Evolutionary conservation across 768 basidiomycete genomes (phyloP).

Genomic region (Suillus luteus): DNA sequence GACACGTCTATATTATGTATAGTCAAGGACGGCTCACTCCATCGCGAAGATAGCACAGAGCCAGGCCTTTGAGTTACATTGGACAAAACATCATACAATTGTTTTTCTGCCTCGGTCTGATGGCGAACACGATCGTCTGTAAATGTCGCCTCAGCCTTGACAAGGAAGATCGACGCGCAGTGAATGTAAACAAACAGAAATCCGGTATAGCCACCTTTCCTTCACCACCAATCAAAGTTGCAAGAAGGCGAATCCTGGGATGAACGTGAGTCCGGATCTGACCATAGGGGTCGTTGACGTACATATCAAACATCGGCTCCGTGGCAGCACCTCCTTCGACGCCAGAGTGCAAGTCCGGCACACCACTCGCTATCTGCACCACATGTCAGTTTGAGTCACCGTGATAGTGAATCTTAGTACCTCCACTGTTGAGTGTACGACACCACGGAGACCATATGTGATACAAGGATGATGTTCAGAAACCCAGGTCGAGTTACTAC

Average conservation of each 20-base stretch:
- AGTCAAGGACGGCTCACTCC: conserved; percentile 90
- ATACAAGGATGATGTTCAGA: conserved; percentile 90
- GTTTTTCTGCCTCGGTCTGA: conserved; percentile 65
- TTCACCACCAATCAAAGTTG: conserved; percentile 61
- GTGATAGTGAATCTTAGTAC: conserved; percentile 36
- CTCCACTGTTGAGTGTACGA: conserved; percentile 84
- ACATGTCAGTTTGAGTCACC: background rate
- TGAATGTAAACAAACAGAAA: conserved; percentile 68
- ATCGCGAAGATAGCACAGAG: conserved; percentile 70
- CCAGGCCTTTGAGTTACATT: conserved; percentile 67
- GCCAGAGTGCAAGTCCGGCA: conserved; percentile 90
- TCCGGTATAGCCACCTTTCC: conserved; percentile 68
- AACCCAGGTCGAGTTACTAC: conserved; percentile 96
- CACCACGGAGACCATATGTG: conserved; percentile 93
- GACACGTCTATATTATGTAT: conserved; percentile 85
- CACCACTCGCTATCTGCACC: conserved; percentile 62
- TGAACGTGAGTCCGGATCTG: background rate
- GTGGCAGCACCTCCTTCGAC: conserved; percentile 85
- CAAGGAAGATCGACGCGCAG: background rate
- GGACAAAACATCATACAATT: conserved; percentile 69
- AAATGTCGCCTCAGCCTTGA: background rate
- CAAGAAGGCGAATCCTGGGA: conserved; percentile 74
- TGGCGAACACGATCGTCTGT: conserved; percentile 78
- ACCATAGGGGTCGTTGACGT: conserved; percentile 18
- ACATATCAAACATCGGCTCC: conserved; percentile 97